Evolutionary conservation across 1,284 basidiomycete genomes (phyloP), one percentile per base, ranked within the genome.

Genomic region (Puccinia coronata): DNA sequence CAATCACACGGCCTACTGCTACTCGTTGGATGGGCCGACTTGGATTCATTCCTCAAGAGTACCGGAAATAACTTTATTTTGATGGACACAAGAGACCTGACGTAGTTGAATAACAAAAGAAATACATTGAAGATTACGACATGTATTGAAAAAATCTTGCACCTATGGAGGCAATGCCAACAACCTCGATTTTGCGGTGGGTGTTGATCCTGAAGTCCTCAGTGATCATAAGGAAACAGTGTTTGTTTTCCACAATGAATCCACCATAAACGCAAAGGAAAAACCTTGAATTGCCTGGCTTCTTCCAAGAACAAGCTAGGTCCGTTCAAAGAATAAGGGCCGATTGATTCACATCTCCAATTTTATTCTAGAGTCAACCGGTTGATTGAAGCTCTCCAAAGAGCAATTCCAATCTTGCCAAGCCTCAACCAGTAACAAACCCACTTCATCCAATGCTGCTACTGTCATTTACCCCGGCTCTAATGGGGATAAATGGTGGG

Each of bases 311-410:
- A 63, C 59, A 5, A 63, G 14, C 11, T 6, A 63, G 34, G 6
- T 63, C 14, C 20, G 34, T 6, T 63, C 59, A 63, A 63, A 63
- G 34, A 63, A 63, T 63, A 20, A 9, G 3, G 25, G 59, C 34
- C 59, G 34, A n/a, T 63, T 63, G 59, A 63, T 63, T 6, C 59
- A 63, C 20, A 63, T 63, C 18, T 63, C 59, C 34, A 28, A 63
- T 31, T 63, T 63, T 63, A 63, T 63, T 31, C 28, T 63, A 6
- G 59, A 63, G 25, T 34, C 59, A 63, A 63, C 59, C 34, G 59
- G 59, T 31, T 31, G 28, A 63, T 31, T 63, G 11, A 36, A 63
- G 34, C 34, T 63, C 25, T 28, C 34, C 28, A 11, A 31, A 20
- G 59, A 31, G 34, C 25, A 63, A 31, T 63, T 63, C 28, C 28